Percentiles rank a stretch among this genome's conserved stretches.
These are phyloP conservation scores for Thelephora ganbajun DNA, from an alignment of 768 basidiomycete species.

Conservation along the genomic window DNA sequence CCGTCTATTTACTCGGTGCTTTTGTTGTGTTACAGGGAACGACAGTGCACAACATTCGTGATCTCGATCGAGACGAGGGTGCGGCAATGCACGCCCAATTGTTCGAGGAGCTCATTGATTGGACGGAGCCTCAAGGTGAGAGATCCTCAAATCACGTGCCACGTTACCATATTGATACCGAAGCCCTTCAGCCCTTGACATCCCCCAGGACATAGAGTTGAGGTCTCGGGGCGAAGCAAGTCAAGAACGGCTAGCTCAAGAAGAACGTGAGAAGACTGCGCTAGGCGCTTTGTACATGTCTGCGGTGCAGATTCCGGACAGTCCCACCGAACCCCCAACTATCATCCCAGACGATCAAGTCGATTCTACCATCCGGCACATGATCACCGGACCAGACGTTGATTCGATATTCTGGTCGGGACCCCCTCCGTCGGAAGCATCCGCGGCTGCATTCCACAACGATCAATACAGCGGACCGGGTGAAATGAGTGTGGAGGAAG, in stretches of 20 bases:
- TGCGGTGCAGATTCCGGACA: slow-evolving; percentile 59
- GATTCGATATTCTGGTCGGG: slow-evolving; percentile 54
- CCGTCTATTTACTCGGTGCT: slow-evolving; percentile 19
- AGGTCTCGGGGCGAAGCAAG: slow-evolving; percentile 51
- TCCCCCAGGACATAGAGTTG: slow-evolving; percentile 41
- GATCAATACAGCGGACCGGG: slow-evolving; percentile 38
- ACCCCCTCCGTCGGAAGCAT: slow-evolving; percentile 13
- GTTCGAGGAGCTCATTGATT: slow-evolving; percentile 81
- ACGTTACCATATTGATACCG: neutral
- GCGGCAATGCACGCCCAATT: slow-evolving; percentile 70
- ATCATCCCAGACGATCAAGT: slow-evolving; percentile 56
- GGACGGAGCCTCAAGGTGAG: slow-evolving; percentile 75
- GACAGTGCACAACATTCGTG: slow-evolving; percentile 64
- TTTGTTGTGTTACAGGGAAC: slow-evolving; percentile 44
- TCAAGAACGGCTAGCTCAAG: slow-evolving; percentile 55
- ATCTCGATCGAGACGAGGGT: slow-evolving; percentile 80
- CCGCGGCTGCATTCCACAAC: slow-evolving; percentile 59
- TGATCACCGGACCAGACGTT: slow-evolving; percentile 58
- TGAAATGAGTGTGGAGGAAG: slow-evolving; percentile 24
- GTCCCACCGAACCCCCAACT: slow-evolving; percentile 53
- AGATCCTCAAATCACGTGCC: slow-evolving; percentile 7
- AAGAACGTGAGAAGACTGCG: slow-evolving; percentile 65
- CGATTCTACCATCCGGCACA: slow-evolving; percentile 44
- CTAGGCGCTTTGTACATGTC: slow-evolving; percentile 65
- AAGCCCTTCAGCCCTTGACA: slow-evolving; percentile 38